These are phyloP conservation scores for Glycine latifolia DNA, from an alignment of 306 rosid species.

Conservation along the genomic window DNA sequence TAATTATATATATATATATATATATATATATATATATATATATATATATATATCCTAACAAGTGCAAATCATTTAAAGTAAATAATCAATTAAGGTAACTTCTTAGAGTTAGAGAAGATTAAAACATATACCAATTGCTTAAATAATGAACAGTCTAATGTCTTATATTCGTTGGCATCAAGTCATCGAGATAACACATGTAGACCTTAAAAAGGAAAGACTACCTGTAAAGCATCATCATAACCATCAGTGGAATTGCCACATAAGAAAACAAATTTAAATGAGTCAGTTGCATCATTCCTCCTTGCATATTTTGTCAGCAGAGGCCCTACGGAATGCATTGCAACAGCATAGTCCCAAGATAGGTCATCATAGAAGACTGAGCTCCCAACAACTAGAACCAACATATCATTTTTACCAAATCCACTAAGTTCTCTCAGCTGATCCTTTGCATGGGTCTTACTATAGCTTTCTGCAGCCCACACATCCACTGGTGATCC, in stretches of 20 bases:
- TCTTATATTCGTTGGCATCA: conserved; percentile 10
- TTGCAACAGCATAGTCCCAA: conserved; percentile 96
- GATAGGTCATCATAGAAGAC: conserved; percentile 73
- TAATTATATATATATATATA: too few relatives aligned
- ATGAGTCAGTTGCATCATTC: conserved; percentile 66
- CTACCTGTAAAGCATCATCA: conserved; percentile 81
- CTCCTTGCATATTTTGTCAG: conserved; percentile 79
- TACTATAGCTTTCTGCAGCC: conserved; percentile 77
- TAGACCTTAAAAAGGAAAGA: conserved; percentile 40
- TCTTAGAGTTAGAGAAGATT: background rate
- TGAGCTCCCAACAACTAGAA: conserved; percentile 87
- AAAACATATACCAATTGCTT: conserved; percentile 13
- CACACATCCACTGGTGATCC: conserved; percentile 94
- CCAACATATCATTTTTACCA: conserved; percentile 70
- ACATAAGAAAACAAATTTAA: conserved; percentile 87
- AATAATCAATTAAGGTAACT: conserved; percentile 27
- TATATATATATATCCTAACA: conserved; percentile 4
- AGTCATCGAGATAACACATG: conserved; percentile 32
- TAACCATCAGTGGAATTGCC: conserved; percentile 87
- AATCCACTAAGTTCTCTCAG: conserved; percentile 70
- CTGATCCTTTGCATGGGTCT: conserved; percentile 69
- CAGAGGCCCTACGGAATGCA: conserved; percentile 88
- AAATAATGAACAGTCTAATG: conserved; percentile 12
- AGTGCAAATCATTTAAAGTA: conserved; percentile 1
- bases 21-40: background rate